Percentiles rank a stretch among this genome's conserved stretches.
Evolutionary conservation across 1,284 basidiomycete species (phyloP).

Genomic region (Moesziomyces parantarcticus): DNA sequence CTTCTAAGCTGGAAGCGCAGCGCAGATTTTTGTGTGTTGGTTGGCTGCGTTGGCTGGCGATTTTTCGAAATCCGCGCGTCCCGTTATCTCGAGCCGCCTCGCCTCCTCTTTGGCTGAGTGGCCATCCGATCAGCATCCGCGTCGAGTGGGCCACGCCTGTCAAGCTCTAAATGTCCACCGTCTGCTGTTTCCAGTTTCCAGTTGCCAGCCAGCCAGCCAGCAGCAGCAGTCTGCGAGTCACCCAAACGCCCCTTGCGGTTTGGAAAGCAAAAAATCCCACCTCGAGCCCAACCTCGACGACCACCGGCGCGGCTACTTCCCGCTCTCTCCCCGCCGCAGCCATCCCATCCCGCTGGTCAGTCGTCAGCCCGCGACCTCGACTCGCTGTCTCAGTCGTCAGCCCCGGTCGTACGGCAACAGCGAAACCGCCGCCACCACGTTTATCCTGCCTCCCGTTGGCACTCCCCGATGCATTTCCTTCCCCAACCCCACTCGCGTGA

Average conservation of each 20-base stretch:
- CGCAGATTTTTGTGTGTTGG: background rate
- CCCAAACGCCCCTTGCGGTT: too few species aligned
- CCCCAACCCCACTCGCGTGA: background rate
- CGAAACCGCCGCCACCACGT: too few species aligned
- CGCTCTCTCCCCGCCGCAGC: slow-evolving; percentile 9
- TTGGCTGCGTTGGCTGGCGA: background rate
- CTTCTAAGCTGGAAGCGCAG: slow-evolving; percentile 4
- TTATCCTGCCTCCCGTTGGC: too few species aligned
- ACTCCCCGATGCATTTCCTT: background rate
- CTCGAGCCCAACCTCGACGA: background rate
- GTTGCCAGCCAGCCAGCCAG: slow-evolving; percentile 5
- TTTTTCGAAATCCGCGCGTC: background rate
- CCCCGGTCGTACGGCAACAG: background rate
- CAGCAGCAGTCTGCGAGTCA: background rate
- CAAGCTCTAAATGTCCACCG: background rate
- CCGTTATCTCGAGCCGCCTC: background rate
- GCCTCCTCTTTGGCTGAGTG: too few species aligned
- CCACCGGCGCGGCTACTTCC: background rate
- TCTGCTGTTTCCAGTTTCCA: too few species aligned
- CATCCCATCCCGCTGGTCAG: slow-evolving; percentile 4
- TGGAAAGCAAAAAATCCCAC: too few species aligned
- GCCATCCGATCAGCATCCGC: too few species aligned
- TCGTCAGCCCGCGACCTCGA: background rate
- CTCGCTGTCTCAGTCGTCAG: background rate
- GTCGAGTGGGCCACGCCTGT: too few species aligned